Percentiles rank a stretch among this genome's conserved stretches.
Conservation (phyloP, 2,329 filamentous ascomycete species). For the Neofusicoccum laricinum region DNA sequence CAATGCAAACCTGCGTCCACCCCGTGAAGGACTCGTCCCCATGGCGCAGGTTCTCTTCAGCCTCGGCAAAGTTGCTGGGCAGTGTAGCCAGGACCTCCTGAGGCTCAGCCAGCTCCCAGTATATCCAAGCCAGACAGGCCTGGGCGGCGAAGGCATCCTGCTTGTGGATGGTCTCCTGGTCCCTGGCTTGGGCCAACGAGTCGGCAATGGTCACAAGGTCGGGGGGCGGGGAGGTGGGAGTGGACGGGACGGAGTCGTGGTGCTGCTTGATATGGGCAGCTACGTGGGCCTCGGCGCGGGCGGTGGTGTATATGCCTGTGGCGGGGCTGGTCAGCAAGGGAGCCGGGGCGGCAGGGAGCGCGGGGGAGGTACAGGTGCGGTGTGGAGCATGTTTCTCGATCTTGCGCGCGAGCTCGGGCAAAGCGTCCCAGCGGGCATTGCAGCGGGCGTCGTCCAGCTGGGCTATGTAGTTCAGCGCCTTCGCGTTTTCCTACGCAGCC, state of each 20-base stretch:
- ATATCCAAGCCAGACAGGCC: constrained; percentile 80
- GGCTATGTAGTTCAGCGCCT: constrained; percentile 78
- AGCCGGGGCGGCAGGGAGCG: constrained; percentile 15
- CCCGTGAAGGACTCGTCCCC: constrained; percentile 51
- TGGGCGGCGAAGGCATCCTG: constrained; percentile 71
- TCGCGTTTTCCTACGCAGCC: constrained; percentile 57
- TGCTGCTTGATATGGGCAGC: constrained; percentile 41
- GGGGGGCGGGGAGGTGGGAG: constrained; percentile 21
- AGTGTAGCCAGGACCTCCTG: constrained; percentile 59
- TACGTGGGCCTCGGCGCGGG: constrained; percentile 46
- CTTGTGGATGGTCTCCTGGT: constrained; percentile 39
- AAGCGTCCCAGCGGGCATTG: constrained; percentile 79
- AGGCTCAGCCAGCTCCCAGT: constrained; percentile 74
- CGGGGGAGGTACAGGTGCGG: constrained; percentile 67
- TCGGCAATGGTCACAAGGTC: constrained; percentile 18
- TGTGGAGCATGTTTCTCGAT: constrained; percentile 89
- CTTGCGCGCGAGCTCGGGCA: constrained; percentile 89
- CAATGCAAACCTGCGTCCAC: constrained; percentile 79
- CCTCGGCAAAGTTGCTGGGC: constrained; percentile 56
- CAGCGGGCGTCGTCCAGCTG: constrained; percentile 84
- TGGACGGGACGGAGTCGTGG: constrained; percentile 41
- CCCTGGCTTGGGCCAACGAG: constrained; percentile 2
- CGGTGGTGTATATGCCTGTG: constrained; percentile 46
- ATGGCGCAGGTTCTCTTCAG: constrained; percentile 20
- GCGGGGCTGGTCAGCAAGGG: not conserved